Base-by-base conservation (phyloP, 148 eudicot species). In the Chenopodium suecicum region DNA sequence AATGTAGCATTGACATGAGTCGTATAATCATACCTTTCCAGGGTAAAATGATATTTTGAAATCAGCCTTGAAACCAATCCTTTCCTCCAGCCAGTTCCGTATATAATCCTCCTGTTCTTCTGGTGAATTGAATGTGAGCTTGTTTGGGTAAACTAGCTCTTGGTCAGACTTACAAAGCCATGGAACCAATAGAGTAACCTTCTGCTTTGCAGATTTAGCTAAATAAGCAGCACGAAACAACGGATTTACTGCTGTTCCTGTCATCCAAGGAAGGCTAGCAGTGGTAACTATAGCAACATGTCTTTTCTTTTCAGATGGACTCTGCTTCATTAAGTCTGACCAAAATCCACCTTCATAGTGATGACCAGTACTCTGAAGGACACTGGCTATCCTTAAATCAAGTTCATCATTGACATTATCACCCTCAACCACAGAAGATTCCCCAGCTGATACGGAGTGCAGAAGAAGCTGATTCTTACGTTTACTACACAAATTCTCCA, bases 251-350 rank as follows among this genome's bases (percentile, higher is more conserved):
- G 99, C 98, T 56, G 99, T 96, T 79, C 99, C 99, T 6, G 99
- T 96, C 99, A 96, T 90, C 99, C 99, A 96, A 81, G 99, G 99
- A 73, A 96, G 97, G 88, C 98, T 94, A 76, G 99, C 99, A 79
- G 99, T 96, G 52, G 99, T 96, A 66, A 96, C 98, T 78, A 96
- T 96, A 52, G 99, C 98, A 56, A 96, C 98, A 77, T 94, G 94
- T 86, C 99, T 85, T 89, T 89, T 89, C 86, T 86, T 85, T 77
- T 88, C 87, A 13, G 93, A 80, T 19, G 80, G 76, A 11, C 86
- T 85, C 44, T 32, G 84, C 83, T 91, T 96, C 22, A 84, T 76
- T 47, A 88, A 78, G 65, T 92, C 90, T 0, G 89, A 80, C 97
- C 97, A 92, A 77, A 95, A 91, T 60, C 99, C 95, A 83, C 97